Evolutionary conservation across 192 early-diverging fungal species (phyloP), one percentile per base, ranked within the genome.

Genomic region (Umbelopsis sp.): DNA sequence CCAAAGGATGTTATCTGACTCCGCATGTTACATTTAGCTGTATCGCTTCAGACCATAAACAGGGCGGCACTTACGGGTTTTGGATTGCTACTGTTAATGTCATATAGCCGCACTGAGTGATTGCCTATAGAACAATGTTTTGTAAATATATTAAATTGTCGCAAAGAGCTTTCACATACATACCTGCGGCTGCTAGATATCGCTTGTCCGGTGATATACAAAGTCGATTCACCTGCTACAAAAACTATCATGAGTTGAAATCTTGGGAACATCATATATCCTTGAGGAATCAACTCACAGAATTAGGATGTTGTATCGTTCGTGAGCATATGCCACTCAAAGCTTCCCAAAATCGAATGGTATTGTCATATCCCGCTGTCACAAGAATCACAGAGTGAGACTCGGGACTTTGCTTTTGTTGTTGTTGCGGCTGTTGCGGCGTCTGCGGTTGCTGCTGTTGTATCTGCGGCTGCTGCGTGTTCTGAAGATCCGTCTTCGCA

Each of bases 141-240:
- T 41, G 37, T 41, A 41, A 41, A 41, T 6, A 41, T 6, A 41
- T 41, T 6, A 1, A 64, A 68, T 33, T 23, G 50, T 51, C 11
- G 66, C 45, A 8, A 52, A 49, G 12, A 64, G 30, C 25, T 65
- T 8, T 4, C 23, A 18, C 51, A 4, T 23, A 68, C 67, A 18
- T 73, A 86, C 91, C 93, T 27, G 93, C 92, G 12, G 94, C 94
- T 15, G 89, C 94, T 16, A 96, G 75, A 74, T 89, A 91, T 22
- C 93, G 84, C 69, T 96, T 96, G 74, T 96, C 94, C 9, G 93
- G 93, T 13, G 94, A 94, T 12, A 96, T 94, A 45, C 89, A 88
- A 33, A 96, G 78, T 51, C 89, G 76, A 76, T 96, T 96, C 21
- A 96, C 91, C 89, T 95, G 93, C 93, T 94, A 68, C 58, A 55